A percentile compares a stretch with the other conserved stretches of the same genome.
These are phyloP conservation scores for Liriodendron chinense DNA, from an alignment of 164 flowering plant species.

Conservation along the genomic window DNA sequence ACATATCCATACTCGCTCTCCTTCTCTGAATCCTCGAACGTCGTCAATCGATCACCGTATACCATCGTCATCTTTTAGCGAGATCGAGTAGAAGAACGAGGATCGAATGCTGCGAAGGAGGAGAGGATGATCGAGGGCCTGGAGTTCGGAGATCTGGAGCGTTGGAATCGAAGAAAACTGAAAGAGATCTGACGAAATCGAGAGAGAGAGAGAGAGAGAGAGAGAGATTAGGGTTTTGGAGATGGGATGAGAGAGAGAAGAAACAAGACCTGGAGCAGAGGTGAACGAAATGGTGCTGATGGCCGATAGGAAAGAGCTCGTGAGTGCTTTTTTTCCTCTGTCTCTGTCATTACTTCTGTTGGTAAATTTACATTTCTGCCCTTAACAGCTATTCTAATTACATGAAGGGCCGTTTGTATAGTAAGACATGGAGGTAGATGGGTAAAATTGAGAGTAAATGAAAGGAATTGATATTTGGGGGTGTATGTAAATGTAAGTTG, in stretches of 20 bases:
- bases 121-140: background rate
- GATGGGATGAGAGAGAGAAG: background rate
- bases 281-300: background rate
- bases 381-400: background rate
- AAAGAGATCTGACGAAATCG: background rate
- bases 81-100: background rate
- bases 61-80: constrained; percentile 10
- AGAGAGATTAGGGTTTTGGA: background rate
- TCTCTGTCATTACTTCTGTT: background rate
- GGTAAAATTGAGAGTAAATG: too few relatives aligned
- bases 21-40: constrained; percentile 93
- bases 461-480: too few relatives aligned
- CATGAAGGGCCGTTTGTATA: too few relatives aligned
- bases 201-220: background rate
- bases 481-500: too few relatives aligned
- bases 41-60: constrained; percentile 57
- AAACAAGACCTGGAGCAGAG: background rate
- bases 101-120: background rate
- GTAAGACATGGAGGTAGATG: too few relatives aligned
- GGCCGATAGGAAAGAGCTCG: background rate
- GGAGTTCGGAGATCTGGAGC: background rate
- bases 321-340: background rate
- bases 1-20: constrained; percentile 75
- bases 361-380: background rate
- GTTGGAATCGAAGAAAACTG: background rate